Conservation (phyloP, 2,329 filamentous ascomycete species). For the Blastomyces parvus region DNA sequence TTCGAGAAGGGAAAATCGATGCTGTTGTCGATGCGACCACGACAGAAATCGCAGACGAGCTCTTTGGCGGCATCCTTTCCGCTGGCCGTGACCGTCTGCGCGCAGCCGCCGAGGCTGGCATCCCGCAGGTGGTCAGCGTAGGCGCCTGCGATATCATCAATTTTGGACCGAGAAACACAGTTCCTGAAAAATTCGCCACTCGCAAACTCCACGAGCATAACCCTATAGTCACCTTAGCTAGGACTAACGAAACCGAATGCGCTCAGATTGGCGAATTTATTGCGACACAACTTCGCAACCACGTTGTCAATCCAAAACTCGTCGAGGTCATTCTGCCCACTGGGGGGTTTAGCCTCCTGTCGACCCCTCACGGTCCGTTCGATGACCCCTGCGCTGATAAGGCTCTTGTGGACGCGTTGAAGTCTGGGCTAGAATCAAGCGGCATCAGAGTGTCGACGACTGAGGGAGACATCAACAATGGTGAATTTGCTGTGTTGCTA, state of each 20-base stretch:
- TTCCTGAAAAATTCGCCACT: conserved; percentile 46
- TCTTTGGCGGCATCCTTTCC: conserved; percentile 54
- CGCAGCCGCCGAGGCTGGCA: conserved; percentile 47
- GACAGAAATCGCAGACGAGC: conserved; percentile 56
- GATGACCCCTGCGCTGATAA: conserved; percentile 41
- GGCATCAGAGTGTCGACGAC: conserved; percentile 3
- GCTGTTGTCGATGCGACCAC: conserved; percentile 63
- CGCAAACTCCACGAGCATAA: conserved; percentile 57
- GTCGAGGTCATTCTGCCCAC: conserved; percentile 52
- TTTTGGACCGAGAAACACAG: conserved; percentile 48
- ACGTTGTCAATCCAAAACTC: conserved; percentile 31
- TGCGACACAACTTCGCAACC: conserved; percentile 41
- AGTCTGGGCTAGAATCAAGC: conserved; percentile 1
- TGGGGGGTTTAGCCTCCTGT: conserved; percentile 53
- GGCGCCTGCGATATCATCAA: conserved; percentile 55
- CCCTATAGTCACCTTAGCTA: conserved; percentile 55
- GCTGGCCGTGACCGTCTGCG: conserved; percentile 50
- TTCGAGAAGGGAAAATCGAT: conserved; percentile 50
- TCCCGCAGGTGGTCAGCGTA: conserved; percentile 49
- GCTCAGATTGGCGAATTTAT: conserved; percentile 48
- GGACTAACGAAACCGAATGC: conserved; percentile 52
- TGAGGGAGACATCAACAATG: conserved; percentile 22
- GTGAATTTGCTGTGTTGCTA: conserved; percentile 21
- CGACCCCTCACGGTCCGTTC: conserved; percentile 46
- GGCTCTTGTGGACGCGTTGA: conserved; percentile 23